phyloP scores from a whole-genome alignment of 2,329 filamentous ascomycete genomes.

The Didymella glomerata region DNA sequence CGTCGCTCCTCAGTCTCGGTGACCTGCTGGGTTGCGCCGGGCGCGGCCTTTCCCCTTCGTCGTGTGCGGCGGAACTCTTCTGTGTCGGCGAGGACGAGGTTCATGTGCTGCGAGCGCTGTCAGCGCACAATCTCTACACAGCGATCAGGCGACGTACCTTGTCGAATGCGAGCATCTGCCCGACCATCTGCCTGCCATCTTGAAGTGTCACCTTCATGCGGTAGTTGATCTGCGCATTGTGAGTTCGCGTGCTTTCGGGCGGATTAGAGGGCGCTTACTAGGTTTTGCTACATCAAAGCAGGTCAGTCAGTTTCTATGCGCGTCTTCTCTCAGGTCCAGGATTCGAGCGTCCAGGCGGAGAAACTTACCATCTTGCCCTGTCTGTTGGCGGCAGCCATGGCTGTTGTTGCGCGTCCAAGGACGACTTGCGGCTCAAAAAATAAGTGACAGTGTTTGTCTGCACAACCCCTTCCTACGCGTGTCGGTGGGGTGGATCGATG shows the following conservation, averaged over 20 bases:
- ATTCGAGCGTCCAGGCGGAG: constrained; percentile 47
- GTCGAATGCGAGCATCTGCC: constrained; percentile 98
- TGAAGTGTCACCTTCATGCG: constrained; percentile 97
- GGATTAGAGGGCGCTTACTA: constrained; percentile 60
- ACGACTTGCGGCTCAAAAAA: constrained; percentile 46
- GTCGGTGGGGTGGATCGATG: constrained; percentile 34
- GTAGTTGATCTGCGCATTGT: constrained; percentile 84
- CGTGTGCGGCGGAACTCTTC: constrained; percentile 62
- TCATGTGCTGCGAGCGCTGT: constrained; percentile 80
- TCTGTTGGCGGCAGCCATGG: constrained; percentile 71
- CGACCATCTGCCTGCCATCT: constrained; percentile 95
- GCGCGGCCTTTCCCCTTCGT: constrained; percentile 69
- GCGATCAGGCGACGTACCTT: constrained; percentile 67
- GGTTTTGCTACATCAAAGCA: constrained; percentile 65
- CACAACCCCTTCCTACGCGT: constrained; percentile 27
- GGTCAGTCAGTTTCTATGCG: constrained; percentile 57
- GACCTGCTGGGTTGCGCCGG: constrained; percentile 68
- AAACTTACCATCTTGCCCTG: constrained; percentile 98
- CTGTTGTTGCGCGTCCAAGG: constrained; percentile 53
- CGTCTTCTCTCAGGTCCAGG: constrained; percentile 52
- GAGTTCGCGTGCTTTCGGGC: constrained; percentile 27
- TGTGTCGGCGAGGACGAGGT: constrained; percentile 96
- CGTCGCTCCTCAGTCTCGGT: constrained; percentile 96
- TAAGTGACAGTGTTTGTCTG: constrained; percentile 13
- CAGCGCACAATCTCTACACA: constrained; percentile 17